Evolutionary conservation across 306 rosid genomes (phyloP).

Genomic region (Notholithocarpus densiflorus): DNA sequence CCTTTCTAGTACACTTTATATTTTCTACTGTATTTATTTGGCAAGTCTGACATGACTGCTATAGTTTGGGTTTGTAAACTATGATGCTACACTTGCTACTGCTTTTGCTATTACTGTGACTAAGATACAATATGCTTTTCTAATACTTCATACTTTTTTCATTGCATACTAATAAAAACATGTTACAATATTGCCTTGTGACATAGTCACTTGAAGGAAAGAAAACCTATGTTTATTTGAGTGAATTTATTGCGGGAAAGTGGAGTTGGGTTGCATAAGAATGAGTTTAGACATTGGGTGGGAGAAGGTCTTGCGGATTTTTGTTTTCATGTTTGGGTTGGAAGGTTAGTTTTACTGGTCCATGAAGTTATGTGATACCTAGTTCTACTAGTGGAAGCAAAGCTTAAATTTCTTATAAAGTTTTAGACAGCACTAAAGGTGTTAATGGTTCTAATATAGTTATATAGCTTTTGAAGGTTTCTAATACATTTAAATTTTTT

Average conservation of each 20-base stretch:
- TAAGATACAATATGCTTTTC: too few species aligned
- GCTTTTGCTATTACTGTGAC: too few species aligned
- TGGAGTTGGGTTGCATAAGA: neutral
- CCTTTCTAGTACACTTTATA: too few species aligned
- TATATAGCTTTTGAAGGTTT: constrained; percentile 45
- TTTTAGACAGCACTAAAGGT: constrained; percentile 16
- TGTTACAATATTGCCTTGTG: too few species aligned
- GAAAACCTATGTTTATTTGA: neutral
- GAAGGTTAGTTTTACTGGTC: neutral
- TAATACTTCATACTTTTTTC: too few species aligned
- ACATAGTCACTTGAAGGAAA: too few species aligned
- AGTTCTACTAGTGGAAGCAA: neutral
- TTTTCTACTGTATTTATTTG: too few species aligned
- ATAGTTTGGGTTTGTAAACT: too few species aligned
- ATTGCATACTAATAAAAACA: too few species aligned
- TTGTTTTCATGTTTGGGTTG: neutral
- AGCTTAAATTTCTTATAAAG: neutral
- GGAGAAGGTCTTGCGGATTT: neutral
- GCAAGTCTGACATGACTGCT: too few species aligned
- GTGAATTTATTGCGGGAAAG: neutral
- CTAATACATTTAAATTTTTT: constrained; percentile 88
- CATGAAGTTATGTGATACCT: neutral
- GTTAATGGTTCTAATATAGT: constrained; percentile 11
- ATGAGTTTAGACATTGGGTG: neutral
- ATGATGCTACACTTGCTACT: too few species aligned